Base-by-base conservation (phyloP, 768 basidiomycete genomes). In the Termitomyces sp. region DNA sequence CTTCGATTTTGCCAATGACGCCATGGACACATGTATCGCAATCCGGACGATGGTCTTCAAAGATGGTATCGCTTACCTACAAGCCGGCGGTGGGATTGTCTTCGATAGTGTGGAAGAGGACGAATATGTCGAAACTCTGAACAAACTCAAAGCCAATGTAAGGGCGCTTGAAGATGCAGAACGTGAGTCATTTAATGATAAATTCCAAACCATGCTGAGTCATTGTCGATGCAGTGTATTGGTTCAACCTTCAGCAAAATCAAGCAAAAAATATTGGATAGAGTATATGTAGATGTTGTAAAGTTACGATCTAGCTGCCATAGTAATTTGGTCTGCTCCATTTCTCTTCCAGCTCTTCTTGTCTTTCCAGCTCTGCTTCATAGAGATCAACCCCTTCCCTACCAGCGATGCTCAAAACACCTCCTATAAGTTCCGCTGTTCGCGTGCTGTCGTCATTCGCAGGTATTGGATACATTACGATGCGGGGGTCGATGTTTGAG, bases 11-110 rank as follows among this genome's bases (percentile, higher is more conserved):
- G 90, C 93, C 2, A 76, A 83, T 24, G 91, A 98, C 67, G 87
- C 88, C 65, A 93, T 98, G 89, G 97, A 99, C 69, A 97, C 93
- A 0, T 98, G 96, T 72, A 99, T 99, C 64, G 96, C 97, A 5
- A 98, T 99, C 63, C 84, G 97, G 32, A 98, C 95, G 5, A 98
- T 98, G 93, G 82, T 87, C 1, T 98, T 97, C 78, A 98, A 97
- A 71, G 81, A 94, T 61, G 93, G 94, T 2, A 76, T 84, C 19
- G 91, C 84, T 21, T 98, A 98, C 69, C 73, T 98, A 45, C 95
- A 98, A 67, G 97, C 97, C 37, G 94, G 96, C 6, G 97, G 96
- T 51, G 96, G 96, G 1, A 97, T 99, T 61, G 97, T 99, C 10
- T 93, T 87, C 61, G 97, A 99, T 69, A 94, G 92, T 62, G 87